A percentile compares a stretch with the other conserved stretches of the same genome.
phyloP scores from a whole-genome alignment of 768 basidiomycete genomes.

The Imleria badia region DNA sequence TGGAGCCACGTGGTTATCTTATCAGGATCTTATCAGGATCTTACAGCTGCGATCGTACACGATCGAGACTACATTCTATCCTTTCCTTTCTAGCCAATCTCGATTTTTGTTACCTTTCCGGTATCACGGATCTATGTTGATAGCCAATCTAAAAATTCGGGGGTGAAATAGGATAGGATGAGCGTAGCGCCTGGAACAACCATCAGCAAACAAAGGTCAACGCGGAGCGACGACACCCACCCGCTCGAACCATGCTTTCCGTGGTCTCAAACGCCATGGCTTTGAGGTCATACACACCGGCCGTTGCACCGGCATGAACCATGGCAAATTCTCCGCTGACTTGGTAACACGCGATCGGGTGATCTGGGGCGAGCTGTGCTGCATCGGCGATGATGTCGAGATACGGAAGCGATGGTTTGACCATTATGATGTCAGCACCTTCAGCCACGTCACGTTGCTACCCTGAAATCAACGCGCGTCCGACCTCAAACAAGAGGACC shows the following conservation, averaged over 20 bases:
- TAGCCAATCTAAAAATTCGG: slow-evolving; percentile 91
- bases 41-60: too few relatives aligned
- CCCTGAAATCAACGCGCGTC: background rate
- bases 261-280: slow-evolving; percentile 94
- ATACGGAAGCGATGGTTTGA: slow-evolving; percentile 95
- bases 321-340: slow-evolving; percentile 98
- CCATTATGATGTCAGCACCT: slow-evolving; percentile 99
- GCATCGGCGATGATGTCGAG: slow-evolving; percentile 95
- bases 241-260: slow-evolving; percentile 91
- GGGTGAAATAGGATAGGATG: slow-evolving; percentile 94
- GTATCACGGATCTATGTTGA: slow-evolving; percentile 25
- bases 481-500: slow-evolving; percentile 30
- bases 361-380: slow-evolving; percentile 73
- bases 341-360: slow-evolving; percentile 95
- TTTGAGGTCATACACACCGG: slow-evolving; percentile 90
- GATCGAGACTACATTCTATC: background rate
- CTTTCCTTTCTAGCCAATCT: background rate
- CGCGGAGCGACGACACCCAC: slow-evolving; percentile 41
- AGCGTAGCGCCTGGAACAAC: slow-evolving; percentile 74
- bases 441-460: slow-evolving; percentile 86
- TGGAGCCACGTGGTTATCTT: slow-evolving; percentile 7
- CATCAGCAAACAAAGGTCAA: slow-evolving; percentile 1
- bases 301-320: slow-evolving; percentile 90
- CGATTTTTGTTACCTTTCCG: background rate
- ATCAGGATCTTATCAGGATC: background rate